Conservation (phyloP, 768 basidiomycete genomes). For the Suillus fuscotomentosus region DNA sequence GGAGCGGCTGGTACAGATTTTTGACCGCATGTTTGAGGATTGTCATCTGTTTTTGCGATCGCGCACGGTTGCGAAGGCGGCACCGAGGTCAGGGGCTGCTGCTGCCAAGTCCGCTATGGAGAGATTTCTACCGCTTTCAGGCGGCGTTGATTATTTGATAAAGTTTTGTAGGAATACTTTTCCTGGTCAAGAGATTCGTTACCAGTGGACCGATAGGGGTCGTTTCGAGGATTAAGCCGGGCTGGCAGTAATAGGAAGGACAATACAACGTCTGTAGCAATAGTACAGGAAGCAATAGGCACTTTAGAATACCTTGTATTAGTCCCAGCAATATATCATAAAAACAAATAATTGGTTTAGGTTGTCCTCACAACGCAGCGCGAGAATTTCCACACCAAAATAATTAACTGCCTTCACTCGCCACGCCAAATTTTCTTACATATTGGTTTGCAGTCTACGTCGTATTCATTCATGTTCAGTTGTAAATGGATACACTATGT, state of each 20-base stretch:
- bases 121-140: not conserved
- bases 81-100: not conserved
- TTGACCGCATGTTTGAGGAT: not conserved
- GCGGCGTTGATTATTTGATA: constrained; percentile 1
- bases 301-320: not conserved
- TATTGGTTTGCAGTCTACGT: too few species aligned
- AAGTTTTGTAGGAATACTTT: not conserved
- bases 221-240: not conserved
- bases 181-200: not conserved
- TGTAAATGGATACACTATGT: too few species aligned
- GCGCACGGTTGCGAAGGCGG: not conserved
- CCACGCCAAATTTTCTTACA: too few species aligned
- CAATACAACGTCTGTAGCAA: not conserved
- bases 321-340: too few species aligned
- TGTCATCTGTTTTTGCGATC: constrained; percentile 1
- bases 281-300: not conserved
- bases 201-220: not conserved
- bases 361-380: too few species aligned
- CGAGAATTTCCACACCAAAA: too few species aligned
- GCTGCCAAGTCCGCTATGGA: not conserved
- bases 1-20: not conserved
- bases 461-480: too few species aligned
- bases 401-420: too few species aligned
- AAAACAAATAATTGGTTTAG: too few species aligned
- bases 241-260: not conserved